Percentiles rank a stretch among this genome's conserved stretches.
Evolutionary conservation across 306 rosid species (phyloP).

Genomic region (Pterocarpus santalinus): DNA sequence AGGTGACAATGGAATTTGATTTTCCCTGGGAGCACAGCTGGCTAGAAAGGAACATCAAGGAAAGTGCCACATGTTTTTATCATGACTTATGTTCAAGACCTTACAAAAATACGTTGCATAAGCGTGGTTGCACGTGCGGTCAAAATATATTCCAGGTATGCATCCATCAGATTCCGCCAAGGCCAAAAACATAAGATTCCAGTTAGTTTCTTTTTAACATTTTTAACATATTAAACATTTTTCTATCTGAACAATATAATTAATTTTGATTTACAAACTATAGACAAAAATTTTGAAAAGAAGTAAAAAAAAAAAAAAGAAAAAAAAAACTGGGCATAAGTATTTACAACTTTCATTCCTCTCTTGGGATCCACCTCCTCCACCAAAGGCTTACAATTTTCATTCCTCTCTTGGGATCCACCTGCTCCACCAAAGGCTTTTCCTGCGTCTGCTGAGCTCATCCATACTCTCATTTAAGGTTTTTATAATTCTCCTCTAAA

Average conservation of each 20-base stretch:
- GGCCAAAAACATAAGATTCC: conserved; percentile 44
- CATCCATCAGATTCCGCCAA: conserved; percentile 56
- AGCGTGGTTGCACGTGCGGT: conserved; percentile 49
- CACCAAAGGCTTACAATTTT: conserved; percentile 83
- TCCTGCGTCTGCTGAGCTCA: conserved; percentile 73
- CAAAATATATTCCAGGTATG: conserved; percentile 54
- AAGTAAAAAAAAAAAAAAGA: not conserved
- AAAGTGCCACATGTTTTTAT: too few relatives aligned
- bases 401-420: conserved; percentile 98
- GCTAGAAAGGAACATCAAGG: too few relatives aligned
- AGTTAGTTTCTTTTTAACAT: conserved; percentile 47
- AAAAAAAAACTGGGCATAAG: conserved; percentile 33
- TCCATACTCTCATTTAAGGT: conserved; percentile 91
- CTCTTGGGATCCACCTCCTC: conserved; percentile 98
- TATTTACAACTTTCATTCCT: conserved; percentile 70
- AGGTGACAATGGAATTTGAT: too few relatives aligned
- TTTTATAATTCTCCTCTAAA: conserved; percentile 76
- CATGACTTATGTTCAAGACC: too few relatives aligned
- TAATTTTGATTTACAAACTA: conserved; percentile 64
- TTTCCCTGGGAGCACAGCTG: too few relatives aligned
- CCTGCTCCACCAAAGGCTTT: conserved; percentile 96
- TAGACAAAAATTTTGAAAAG: conserved; percentile 47
- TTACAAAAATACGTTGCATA: not conserved
- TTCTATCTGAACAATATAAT: conserved; percentile 49
- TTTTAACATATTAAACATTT: conserved; percentile 34